These are phyloP conservation scores for Madurella mycetomatis DNA, from an alignment of 2,329 filamentous ascomycete genomes.

Conservation along the genomic window DNA sequence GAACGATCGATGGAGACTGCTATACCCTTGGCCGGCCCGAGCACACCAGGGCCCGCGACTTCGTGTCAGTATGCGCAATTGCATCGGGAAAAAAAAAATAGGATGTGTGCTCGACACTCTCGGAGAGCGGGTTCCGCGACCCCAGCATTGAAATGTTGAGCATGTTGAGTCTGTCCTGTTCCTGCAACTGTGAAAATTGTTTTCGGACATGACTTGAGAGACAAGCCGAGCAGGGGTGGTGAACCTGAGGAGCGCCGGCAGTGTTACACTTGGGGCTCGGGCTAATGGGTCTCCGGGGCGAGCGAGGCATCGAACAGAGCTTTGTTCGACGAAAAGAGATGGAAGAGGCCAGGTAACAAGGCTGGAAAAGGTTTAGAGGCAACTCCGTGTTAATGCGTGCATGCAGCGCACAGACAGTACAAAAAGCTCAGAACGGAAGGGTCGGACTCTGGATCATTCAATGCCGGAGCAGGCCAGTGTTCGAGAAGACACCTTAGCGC, in stretches of 20 bases:
- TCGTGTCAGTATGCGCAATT: too few relatives aligned
- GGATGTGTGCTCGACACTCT: not conserved
- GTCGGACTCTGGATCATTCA: constrained; percentile 20
- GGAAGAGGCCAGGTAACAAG: constrained; percentile 10
- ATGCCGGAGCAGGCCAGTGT: constrained; percentile 25
- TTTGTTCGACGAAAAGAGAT: constrained; percentile 12
- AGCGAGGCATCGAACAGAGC: not conserved
- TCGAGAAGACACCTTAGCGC: constrained; percentile 12
- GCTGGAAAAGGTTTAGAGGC: constrained; percentile 19
- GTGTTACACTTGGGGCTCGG: constrained; percentile 10
- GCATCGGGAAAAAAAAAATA: not conserved
- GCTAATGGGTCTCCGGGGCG: not conserved
- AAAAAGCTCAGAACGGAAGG: constrained; percentile 19
- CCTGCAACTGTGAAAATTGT: not conserved
- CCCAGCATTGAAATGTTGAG: constrained; percentile 11
- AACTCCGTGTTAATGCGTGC: constrained; percentile 24
- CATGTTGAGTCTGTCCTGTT: not conserved
- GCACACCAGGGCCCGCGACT: not conserved
- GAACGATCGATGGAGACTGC: not conserved
- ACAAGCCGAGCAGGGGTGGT: not conserved
- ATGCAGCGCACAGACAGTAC: constrained; percentile 24
- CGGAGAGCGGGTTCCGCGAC: constrained; percentile 20
- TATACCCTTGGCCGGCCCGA: not conserved
- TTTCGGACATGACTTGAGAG: not conserved
- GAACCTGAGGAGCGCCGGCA: not conserved